These are phyloP conservation scores for Fraxinus greggii DNA, from an alignment of 305 asterid genomes.

Conservation along the genomic window DNA sequence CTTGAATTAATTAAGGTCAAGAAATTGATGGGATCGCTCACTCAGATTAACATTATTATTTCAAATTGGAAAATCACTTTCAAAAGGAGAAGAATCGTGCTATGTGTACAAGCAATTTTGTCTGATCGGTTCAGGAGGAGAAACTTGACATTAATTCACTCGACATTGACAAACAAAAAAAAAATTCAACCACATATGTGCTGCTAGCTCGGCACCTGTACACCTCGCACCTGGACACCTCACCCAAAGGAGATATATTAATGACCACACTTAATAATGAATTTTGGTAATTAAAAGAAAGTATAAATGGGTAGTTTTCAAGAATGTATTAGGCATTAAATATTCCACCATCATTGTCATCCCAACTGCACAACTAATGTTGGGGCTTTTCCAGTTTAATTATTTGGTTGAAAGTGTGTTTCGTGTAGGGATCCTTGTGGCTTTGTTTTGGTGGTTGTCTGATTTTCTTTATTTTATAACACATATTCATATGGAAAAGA, in stretches of 20 bases:
- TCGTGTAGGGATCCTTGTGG: not conserved
- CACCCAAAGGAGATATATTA: no score
- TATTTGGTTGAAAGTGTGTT: conserved; percentile 26
- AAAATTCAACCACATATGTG: no score
- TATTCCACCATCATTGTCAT: conserved; percentile 30
- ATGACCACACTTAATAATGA: not conserved
- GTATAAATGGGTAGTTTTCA: conserved; percentile 16
- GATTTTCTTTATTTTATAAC: not conserved
- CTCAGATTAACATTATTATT: not conserved
- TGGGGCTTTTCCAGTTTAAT: conserved; percentile 37
- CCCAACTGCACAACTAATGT: conserved; percentile 39
- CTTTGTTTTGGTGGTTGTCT: not conserved
- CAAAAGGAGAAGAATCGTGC: not conserved
- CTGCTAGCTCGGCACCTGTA: no score
- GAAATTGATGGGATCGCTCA: conserved; percentile 19
- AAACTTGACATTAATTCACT: no score
- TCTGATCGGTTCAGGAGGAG: no score
- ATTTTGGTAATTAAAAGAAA: not conserved
- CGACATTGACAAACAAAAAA: no score
- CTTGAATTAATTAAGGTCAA: conserved; percentile 19
- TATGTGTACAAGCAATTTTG: no score
- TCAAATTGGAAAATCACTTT: not conserved
- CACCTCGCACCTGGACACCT: no score
- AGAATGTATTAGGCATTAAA: conserved; percentile 25
- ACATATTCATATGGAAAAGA: not conserved